phyloP scores from a whole-genome alignment of 2,329 filamentous ascomycete species.

The Neocucurbitaria cava region DNA sequence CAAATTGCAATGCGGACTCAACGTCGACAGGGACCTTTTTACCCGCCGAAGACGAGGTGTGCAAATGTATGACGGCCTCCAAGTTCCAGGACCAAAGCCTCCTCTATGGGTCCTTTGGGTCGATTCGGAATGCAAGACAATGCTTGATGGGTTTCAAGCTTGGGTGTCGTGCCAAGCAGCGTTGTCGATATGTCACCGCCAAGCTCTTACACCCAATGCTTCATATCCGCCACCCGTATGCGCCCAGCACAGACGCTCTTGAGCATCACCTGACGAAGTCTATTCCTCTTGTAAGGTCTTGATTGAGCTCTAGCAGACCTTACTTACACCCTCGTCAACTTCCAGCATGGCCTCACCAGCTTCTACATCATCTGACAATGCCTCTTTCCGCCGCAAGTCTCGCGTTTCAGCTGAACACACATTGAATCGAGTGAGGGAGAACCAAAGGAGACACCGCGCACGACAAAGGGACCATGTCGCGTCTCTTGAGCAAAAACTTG shows the following conservation, averaged over 20 bases:
- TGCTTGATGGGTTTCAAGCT: neutral
- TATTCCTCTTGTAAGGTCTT: too few species aligned
- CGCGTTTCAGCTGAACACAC: slow-evolving; percentile 46
- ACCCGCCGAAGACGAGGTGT: neutral
- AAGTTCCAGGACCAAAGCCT: too few species aligned
- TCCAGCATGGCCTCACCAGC: slow-evolving; percentile 11
- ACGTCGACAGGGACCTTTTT: neutral
- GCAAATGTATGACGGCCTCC: too few species aligned
- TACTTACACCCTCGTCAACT: slow-evolving; percentile 6
- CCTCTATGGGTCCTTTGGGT: too few species aligned
- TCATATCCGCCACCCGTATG: slow-evolving; percentile 9
- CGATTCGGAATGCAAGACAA: neutral
- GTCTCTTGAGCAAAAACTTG: slow-evolving; percentile 47
- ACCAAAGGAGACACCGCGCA: slow-evolving; percentile 60
- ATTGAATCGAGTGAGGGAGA: slow-evolving; percentile 56
- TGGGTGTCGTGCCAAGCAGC: slow-evolving; percentile 33
- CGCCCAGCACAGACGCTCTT: neutral
- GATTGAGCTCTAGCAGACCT: neutral
- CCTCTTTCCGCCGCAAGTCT: slow-evolving; percentile 16
- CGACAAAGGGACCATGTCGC: slow-evolving; percentile 51
- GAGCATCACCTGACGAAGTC: neutral
- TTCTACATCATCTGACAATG: slow-evolving; percentile 16
- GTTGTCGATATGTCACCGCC: slow-evolving; percentile 41
- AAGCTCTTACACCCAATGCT: slow-evolving; percentile 26
- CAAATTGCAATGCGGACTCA: neutral